These are phyloP conservation scores for Zymoseptoria pseudotritici DNA, from an alignment of 2,329 filamentous ascomycete genomes.

Conservation along the genomic window DNA sequence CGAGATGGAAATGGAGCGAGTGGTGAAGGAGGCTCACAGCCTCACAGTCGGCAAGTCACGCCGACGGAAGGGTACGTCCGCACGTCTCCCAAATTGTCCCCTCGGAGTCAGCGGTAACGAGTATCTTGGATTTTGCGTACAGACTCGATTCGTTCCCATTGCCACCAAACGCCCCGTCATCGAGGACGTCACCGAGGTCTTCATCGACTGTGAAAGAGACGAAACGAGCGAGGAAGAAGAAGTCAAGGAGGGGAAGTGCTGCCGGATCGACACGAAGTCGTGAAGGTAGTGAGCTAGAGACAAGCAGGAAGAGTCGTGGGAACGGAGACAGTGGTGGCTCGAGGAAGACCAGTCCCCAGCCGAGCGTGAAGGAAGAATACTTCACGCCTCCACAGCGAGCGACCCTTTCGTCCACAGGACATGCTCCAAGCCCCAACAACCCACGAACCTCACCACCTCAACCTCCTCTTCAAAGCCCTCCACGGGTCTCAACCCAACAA, in stretches of 20 bases:
- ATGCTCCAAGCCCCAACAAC: too few relatives aligned
- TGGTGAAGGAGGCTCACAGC: conserved; percentile 5
- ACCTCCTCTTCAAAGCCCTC: not conserved
- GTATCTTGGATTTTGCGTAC: not conserved
- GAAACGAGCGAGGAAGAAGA: not conserved
- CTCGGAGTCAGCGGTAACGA: conserved; percentile 1
- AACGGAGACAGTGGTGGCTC: not conserved
- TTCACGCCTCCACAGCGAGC: not conserved
- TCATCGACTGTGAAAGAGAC: conserved; percentile 1
- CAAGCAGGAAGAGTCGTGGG: not conserved
- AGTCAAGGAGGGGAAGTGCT: not conserved
- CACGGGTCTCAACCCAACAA: not conserved
- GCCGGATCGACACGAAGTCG: not conserved
- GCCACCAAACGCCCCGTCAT: not conserved
- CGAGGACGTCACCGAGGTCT: not conserved
- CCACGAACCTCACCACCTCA: too few relatives aligned
- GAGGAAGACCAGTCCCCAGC: not conserved
- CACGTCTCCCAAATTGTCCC: conserved; percentile 2
- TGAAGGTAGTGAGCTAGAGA: not conserved
- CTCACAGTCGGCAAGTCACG: conserved; percentile 24
- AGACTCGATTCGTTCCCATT: not conserved
- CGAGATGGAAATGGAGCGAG: not conserved
- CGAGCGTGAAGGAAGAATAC: not conserved
- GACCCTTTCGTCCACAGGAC: not conserved
- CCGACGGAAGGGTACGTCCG: conserved; percentile 26